phyloP scores from a whole-genome alignment of 331 rosid species.

The Ulmus americana region DNA sequence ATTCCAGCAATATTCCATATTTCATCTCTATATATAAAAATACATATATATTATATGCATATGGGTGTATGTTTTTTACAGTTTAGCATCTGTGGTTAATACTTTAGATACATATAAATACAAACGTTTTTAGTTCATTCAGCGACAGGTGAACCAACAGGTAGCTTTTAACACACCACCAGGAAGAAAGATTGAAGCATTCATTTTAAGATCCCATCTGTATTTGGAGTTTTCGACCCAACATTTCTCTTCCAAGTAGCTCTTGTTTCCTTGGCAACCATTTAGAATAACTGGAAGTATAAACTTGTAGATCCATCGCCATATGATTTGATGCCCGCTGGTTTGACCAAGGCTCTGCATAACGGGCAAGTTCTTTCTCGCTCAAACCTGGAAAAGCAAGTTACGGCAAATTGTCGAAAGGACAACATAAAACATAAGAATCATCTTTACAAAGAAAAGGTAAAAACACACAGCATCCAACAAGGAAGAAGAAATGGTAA shows the following conservation, averaged over 20 bases:
- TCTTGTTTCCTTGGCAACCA: not conserved
- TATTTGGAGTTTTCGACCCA: not conserved
- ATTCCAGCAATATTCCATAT: too few species aligned
- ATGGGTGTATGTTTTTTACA: too few species aligned
- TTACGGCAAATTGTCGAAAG: not conserved
- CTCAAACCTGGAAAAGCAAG: constrained; percentile 61
- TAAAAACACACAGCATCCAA: not conserved
- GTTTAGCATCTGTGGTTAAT: too few species aligned
- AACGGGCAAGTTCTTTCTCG: constrained; percentile 84
- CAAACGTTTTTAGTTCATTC: too few species aligned
- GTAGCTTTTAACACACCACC: too few species aligned
- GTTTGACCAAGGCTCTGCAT: constrained; percentile 89
- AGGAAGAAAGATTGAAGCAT: too few species aligned
- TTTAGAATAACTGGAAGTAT: constrained; percentile 67
- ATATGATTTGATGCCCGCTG: constrained; percentile 73
- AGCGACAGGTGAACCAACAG: too few species aligned
- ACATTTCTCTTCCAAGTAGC: not conserved
- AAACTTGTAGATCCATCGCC: constrained; percentile 81
- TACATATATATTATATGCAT: too few species aligned
- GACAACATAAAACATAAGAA: not conserved
- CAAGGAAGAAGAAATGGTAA: not conserved
- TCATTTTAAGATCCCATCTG: not conserved
- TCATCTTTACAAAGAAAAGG: not conserved
- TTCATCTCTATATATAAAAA: too few species aligned
- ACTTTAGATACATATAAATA: too few species aligned